phyloP scores from a whole-genome alignment of 371 early-diverging fungal species.

The Mucor indicus region DNA sequence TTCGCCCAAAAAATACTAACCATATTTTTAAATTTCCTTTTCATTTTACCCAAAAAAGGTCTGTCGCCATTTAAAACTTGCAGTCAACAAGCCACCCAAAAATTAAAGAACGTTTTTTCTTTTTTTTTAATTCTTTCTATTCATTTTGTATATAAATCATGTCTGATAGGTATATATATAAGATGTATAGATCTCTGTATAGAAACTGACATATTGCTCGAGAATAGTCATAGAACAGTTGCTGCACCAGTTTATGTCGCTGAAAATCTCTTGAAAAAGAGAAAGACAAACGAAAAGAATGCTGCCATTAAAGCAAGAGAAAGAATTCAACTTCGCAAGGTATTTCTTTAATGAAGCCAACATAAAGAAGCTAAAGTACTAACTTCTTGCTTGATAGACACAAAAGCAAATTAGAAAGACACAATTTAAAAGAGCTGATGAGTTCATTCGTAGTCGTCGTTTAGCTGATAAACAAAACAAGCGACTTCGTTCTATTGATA shows the following conservation, averaged over 20 bases:
- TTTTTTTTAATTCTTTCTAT: neutral
- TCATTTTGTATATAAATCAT: neutral
- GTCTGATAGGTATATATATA: conserved; percentile 17
- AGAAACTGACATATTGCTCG: neutral
- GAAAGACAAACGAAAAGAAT: conserved; percentile 85
- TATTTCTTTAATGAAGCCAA: conserved; percentile 19
- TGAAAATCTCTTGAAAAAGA: conserved; percentile 95
- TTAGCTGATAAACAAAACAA: conserved; percentile 79
- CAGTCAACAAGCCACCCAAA: conserved; percentile 10
- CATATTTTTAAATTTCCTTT: too few relatives aligned
- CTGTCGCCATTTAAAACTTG: too few relatives aligned
- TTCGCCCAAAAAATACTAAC: too few relatives aligned
- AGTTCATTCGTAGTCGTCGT: conserved; percentile 91
- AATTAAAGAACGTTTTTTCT: neutral
- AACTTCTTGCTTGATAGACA: too few relatives aligned
- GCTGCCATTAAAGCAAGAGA: conserved; percentile 73
- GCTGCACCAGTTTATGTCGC: conserved; percentile 55
- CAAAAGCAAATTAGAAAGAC: conserved; percentile 46
- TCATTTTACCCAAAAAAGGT: neutral
- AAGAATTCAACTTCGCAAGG: conserved; percentile 58
- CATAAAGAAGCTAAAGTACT: neutral
- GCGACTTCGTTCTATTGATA: conserved; percentile 67
- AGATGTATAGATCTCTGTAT: neutral
- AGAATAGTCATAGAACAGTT: conserved; percentile 16
- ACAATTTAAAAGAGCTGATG: conserved; percentile 94